Percentiles rank a stretch among this genome's conserved stretches.
phyloP scores from a whole-genome alignment of 2,329 filamentous ascomycete genomes.

The Blastomyces gilchristii region DNA sequence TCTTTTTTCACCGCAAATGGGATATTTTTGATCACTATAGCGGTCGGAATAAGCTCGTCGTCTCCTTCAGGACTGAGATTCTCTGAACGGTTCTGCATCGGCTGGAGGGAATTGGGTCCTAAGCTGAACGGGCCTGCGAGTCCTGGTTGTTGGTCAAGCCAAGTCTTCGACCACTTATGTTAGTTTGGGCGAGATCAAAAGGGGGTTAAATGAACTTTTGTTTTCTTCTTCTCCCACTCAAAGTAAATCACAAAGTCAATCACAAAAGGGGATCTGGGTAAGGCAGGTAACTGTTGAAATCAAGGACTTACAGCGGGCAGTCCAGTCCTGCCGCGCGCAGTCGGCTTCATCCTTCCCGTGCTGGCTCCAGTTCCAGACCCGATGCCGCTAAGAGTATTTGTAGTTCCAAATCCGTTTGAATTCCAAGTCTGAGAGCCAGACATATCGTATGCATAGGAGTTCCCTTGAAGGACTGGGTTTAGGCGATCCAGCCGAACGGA shows the following conservation, averaged over 20 bases:
- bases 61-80: constrained; percentile 34
- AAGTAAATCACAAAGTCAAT: not conserved
- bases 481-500: constrained; percentile 47
- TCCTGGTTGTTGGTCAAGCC: constrained; percentile 50
- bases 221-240: not conserved
- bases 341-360: constrained; percentile 46
- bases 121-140: constrained; percentile 39
- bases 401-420: constrained; percentile 59
- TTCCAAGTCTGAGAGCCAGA: constrained; percentile 67
- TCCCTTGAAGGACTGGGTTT: constrained; percentile 47
- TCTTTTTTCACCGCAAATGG: constrained; percentile 98
- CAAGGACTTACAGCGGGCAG: constrained; percentile 61
- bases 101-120: constrained; percentile 33
- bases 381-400: constrained; percentile 53
- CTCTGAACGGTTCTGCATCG: constrained; percentile 34
- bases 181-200: constrained; percentile 7
- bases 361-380: constrained; percentile 48
- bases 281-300: not conserved
- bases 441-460: constrained; percentile 59
- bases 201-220: not conserved
- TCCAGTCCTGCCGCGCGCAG: constrained; percentile 47
- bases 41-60: constrained; percentile 92
- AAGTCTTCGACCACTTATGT: constrained; percentile 40
- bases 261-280: too few relatives aligned
- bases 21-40: constrained; percentile 99